Evolutionary conservation across 192 early-diverging fungal species (phyloP).

Genomic region (Coemansia asiatica): DNA sequence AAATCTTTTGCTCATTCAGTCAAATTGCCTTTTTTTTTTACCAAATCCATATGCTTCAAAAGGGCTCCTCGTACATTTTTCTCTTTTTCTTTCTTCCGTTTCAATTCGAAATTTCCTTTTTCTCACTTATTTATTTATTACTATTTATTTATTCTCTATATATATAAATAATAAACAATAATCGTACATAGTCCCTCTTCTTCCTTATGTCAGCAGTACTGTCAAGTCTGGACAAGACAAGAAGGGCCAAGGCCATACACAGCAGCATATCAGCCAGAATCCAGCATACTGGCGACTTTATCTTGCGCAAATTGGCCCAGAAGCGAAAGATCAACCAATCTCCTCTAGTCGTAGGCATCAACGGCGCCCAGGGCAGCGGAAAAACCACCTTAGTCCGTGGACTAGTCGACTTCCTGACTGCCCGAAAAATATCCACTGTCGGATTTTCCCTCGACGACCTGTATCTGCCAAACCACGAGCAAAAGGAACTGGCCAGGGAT

Average conservation of each 20-base stretch:
- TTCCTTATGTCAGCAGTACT: constrained; percentile 18
- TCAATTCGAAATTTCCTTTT: neutral
- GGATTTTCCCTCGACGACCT: constrained; percentile 84
- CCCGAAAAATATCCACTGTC: constrained; percentile 57
- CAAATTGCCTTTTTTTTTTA: too few species aligned
- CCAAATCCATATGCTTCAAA: too few species aligned
- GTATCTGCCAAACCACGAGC: constrained; percentile 73
- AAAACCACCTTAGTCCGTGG: constrained; percentile 62
- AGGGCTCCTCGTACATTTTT: neutral
- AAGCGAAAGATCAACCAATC: constrained; percentile 7
- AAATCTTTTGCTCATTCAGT: too few species aligned
- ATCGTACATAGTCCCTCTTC: too few species aligned
- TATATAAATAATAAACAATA: too few species aligned
- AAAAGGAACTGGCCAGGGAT: constrained; percentile 37
- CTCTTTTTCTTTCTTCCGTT: neutral
- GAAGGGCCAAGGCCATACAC: constrained; percentile 24
- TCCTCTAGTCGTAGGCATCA: constrained; percentile 70
- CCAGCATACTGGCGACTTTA: constrained; percentile 32
- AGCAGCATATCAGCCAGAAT: constrained; percentile 14
- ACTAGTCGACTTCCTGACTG: constrained; percentile 43
- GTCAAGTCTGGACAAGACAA: constrained; percentile 36
- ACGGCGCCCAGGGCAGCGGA: constrained; percentile 79
- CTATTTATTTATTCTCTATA: neutral
- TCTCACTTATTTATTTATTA: neutral
- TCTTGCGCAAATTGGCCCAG: constrained; percentile 32